Percentiles rank a stretch among this genome's conserved stretches.
Conservation (phyloP, 768 basidiomycete species). For the Coprinopsis strossmayeri region DNA sequence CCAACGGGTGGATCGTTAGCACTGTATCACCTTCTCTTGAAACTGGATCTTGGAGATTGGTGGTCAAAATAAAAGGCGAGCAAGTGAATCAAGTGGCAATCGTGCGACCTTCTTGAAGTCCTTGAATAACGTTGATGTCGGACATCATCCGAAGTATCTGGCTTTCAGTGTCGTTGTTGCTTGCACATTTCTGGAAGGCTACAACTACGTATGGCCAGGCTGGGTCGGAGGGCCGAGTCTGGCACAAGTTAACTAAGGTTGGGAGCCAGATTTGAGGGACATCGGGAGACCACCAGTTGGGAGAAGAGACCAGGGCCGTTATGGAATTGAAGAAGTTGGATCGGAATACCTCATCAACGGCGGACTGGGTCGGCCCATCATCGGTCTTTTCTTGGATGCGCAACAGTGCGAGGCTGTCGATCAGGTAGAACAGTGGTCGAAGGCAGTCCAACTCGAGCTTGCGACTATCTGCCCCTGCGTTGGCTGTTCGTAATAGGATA, state of each 20-base stretch:
- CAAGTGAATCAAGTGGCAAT: neutral
- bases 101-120: neutral
- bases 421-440: constrained; percentile 29
- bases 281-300: constrained; percentile 33
- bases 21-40: constrained; percentile 47
- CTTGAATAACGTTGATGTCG: neutral
- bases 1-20: constrained; percentile 48
- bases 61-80: constrained; percentile 29
- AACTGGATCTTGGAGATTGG: constrained; percentile 52
- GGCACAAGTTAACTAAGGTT: constrained; percentile 27
- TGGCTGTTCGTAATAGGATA: constrained; percentile 27
- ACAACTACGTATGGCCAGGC: neutral
- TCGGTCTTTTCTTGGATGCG: constrained; percentile 5
- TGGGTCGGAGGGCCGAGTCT: constrained; percentile 23
- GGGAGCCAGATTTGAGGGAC: constrained; percentile 31
- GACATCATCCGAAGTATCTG: neutral
- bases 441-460: constrained; percentile 34
- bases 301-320: constrained; percentile 21
- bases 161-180: neutral
- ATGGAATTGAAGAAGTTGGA: constrained; percentile 33
- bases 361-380: constrained; percentile 9
- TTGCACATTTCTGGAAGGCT: neutral
- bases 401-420: constrained; percentile 22
- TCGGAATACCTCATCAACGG: constrained; percentile 24
- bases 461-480: constrained; percentile 27